Evolutionary conservation across 106 monocot genomes (phyloP).

Genomic region (Amphibolis antarctica): DNA sequence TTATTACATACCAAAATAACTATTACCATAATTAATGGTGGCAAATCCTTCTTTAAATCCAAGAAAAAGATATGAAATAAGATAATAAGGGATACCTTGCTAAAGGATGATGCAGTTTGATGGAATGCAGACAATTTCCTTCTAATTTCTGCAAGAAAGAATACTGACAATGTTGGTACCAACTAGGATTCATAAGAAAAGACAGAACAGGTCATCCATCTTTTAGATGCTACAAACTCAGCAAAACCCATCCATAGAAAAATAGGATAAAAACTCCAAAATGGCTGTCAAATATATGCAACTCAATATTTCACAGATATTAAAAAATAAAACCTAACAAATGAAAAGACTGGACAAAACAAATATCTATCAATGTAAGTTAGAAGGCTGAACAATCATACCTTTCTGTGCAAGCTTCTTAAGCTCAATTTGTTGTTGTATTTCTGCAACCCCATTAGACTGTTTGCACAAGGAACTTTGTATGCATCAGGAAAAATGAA

Average conservation of each 20-base stretch:
- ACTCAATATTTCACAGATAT: too few relatives aligned
- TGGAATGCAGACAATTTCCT: constrained; percentile 38
- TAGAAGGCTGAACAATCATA: not conserved
- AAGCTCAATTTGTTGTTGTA: constrained; percentile 48
- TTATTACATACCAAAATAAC: too few relatives aligned
- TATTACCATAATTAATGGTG: too few relatives aligned
- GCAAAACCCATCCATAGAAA: too few relatives aligned
- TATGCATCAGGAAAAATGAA: constrained; percentile 1
- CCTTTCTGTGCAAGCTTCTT: constrained; percentile 61
- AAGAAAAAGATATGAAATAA: not conserved
- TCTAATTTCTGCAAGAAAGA: constrained; percentile 31
- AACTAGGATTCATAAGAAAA: too few relatives aligned
- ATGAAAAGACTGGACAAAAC: not conserved
- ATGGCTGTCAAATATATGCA: too few relatives aligned
- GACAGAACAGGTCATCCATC: too few relatives aligned
- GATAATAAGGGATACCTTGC: constrained; percentile 19
- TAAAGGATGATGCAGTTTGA: constrained; percentile 18
- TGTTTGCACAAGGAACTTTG: constrained; percentile 7
- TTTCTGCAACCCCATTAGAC: constrained; percentile 47
- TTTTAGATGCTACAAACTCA: too few relatives aligned
- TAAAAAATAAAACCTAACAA: not conserved
- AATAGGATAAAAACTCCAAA: too few relatives aligned
- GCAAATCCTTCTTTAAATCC: not conserved
- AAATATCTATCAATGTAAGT: not conserved
- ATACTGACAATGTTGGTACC: not conserved